Evolutionary conservation across 192 early-diverging fungal genomes (phyloP).

Genomic region (Dissophora globulifera): DNA sequence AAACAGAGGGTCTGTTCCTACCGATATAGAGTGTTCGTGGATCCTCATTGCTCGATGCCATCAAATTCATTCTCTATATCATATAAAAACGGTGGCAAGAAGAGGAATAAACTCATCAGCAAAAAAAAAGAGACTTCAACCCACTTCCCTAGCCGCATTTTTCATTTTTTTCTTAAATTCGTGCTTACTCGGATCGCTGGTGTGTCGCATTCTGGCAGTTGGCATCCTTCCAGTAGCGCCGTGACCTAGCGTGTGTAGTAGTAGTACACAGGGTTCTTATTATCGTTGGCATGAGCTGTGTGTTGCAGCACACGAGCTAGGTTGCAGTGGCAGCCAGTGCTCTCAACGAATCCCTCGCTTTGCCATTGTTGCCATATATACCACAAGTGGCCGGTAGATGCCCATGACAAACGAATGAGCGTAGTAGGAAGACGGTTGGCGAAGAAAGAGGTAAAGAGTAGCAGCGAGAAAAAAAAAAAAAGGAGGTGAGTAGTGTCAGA

Average conservation of each 20-base stretch:
- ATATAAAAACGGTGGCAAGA: too few relatives aligned
- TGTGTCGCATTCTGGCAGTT: conserved; percentile 7
- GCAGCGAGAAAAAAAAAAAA: too few relatives aligned
- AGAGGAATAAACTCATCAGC: too few relatives aligned
- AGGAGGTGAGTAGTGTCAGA: too few relatives aligned
- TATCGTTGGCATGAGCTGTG: too few relatives aligned
- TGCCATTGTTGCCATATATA: not conserved
- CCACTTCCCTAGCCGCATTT: too few relatives aligned
- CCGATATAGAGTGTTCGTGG: conserved; percentile 55
- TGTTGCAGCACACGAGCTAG: too few relatives aligned
- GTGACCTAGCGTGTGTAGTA: too few relatives aligned
- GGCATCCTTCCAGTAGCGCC: conserved; percentile 35
- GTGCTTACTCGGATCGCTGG: conserved; percentile 14
- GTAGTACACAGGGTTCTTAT: too few relatives aligned
- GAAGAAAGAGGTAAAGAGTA: not conserved
- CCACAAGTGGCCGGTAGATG: conserved; percentile 30
- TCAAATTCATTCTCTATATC: conserved; percentile 60
- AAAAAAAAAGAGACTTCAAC: too few relatives aligned
- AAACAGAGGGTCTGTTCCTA: conserved; percentile 20
- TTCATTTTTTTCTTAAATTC: not conserved
- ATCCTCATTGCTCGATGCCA: conserved; percentile 49
- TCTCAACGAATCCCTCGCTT: not conserved
- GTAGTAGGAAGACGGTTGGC: too few relatives aligned
- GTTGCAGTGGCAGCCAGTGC: too few relatives aligned
- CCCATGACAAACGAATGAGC: conserved; percentile 10